Evolutionary conservation across 2,329 filamentous ascomycete genomes (phyloP).

Genomic region (Atkinsonella texensis): DNA sequence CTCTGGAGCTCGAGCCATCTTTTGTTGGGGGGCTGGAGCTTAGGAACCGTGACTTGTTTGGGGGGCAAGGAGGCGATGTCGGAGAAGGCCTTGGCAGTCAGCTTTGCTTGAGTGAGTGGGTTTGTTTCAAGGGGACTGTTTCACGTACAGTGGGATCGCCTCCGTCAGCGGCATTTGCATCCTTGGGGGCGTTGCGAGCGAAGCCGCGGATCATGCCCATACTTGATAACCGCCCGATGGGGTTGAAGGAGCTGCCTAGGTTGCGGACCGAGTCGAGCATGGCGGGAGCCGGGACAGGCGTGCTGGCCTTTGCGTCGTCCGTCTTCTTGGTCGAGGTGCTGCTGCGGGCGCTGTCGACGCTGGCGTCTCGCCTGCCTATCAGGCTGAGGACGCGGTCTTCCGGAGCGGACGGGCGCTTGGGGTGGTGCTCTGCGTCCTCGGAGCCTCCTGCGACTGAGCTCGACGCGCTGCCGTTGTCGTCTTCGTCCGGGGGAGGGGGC

Average conservation of each 20-base stretch:
- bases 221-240: slow-evolving; percentile 63
- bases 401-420: slow-evolving; percentile 18
- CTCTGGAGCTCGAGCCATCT: slow-evolving; percentile 63
- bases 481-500: slow-evolving; percentile 50
- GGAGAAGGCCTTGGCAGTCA: slow-evolving; percentile 39
- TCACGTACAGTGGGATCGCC: slow-evolving; percentile 43
- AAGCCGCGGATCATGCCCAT: slow-evolving; percentile 69
- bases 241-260: slow-evolving; percentile 70
- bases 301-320: slow-evolving; percentile 22
- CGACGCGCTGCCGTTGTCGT: slow-evolving; percentile 48
- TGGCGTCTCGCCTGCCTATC: slow-evolving; percentile 65
- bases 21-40: slow-evolving; percentile 54
- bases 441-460: slow-evolving; percentile 34
- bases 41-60: slow-evolving; percentile 33
- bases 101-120: neutral
- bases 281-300: slow-evolving; percentile 22
- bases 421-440: slow-evolving; percentile 21
- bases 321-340: slow-evolving; percentile 52
- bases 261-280: slow-evolving; percentile 71
- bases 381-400: slow-evolving; percentile 61
- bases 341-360: slow-evolving; percentile 61
- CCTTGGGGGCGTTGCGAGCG: slow-evolving; percentile 38
- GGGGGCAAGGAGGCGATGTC: slow-evolving; percentile 46
- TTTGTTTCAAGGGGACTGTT: neutral
- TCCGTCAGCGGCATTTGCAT: slow-evolving; percentile 33